Conservation (phyloP, 495 filamentous ascomycete genomes). For the Xanthoparmelia taractica region DNA sequence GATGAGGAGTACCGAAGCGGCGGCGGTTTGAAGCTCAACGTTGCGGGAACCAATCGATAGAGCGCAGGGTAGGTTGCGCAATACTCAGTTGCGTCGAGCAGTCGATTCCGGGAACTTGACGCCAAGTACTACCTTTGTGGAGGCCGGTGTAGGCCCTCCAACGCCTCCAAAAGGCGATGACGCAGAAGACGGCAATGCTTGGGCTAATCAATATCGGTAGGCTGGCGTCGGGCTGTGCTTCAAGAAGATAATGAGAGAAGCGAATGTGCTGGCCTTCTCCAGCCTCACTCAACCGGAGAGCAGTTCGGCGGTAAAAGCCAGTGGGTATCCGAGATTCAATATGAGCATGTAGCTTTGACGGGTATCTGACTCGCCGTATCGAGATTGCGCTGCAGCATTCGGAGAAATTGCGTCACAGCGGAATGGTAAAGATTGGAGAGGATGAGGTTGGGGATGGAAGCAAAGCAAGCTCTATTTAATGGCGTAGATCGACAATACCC, state of each 20-base stretch:
- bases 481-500: constrained; percentile 3
- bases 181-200: constrained; percentile 2
- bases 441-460: background rate
- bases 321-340: constrained; percentile 1
- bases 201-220: background rate
- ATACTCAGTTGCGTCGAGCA: background rate
- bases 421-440: background rate
- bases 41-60: background rate
- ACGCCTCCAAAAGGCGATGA: constrained; percentile 1
- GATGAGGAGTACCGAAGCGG: background rate
- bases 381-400: constrained; percentile 4
- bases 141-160: background rate
- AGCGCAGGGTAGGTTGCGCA: background rate
- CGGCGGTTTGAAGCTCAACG: background rate
- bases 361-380: background rate
- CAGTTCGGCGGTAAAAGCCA: background rate
- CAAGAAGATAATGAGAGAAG: background rate
- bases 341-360: constrained; percentile 6
- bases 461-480: constrained; percentile 8
- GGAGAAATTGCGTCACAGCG: background rate
- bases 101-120: background rate
- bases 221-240: background rate
- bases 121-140: background rate
- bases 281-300: background rate
- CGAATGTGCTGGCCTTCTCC: background rate